Evolutionary conservation across 495 filamentous ascomycete genomes (phyloP).

Genomic region (Astrocystis sublimbata): DNA sequence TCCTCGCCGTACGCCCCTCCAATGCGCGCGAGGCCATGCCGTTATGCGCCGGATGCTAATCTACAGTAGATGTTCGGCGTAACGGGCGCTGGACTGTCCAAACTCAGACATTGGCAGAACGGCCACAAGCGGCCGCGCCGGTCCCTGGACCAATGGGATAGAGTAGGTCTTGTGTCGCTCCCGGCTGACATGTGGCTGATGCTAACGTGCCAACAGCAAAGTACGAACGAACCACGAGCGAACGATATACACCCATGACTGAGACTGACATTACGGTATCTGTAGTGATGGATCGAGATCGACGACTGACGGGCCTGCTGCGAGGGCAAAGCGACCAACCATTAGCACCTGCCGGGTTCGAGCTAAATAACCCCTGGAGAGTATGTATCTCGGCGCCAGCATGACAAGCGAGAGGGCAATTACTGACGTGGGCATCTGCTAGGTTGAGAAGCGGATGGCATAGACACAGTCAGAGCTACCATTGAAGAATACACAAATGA

Average conservation of each 20-base stretch:
- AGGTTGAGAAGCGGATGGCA: conserved; percentile 55
- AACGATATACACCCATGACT: background rate
- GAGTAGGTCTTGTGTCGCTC: conserved; percentile 56
- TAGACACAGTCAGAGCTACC: conserved; percentile 26
- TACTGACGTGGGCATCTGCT: conserved; percentile 9
- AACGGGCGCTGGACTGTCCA: conserved; percentile 72
- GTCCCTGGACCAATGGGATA: conserved; percentile 90
- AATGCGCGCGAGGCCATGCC: conserved; percentile 17
- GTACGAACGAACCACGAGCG: conserved; percentile 53
- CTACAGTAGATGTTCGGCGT: conserved; percentile 82
- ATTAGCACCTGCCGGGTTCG: conserved; percentile 81
- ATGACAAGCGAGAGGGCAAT: background rate
- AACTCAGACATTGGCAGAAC: conserved; percentile 75
- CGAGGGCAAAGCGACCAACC: conserved; percentile 84
- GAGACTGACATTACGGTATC: conserved; percentile 35
- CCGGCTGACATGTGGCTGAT: background rate
- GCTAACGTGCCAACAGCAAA: conserved; percentile 64
- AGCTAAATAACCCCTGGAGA: conserved; percentile 95
- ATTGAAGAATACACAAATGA: conserved; percentile 21
- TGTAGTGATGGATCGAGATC: conserved; percentile 95
- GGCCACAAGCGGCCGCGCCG: conserved; percentile 84
- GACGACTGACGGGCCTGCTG: conserved; percentile 78
- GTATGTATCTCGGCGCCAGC: conserved; percentile 28
- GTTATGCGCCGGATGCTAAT: conserved; percentile 5
- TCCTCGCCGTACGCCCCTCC: conserved; percentile 67